Percentiles rank a stretch among this genome's conserved stretches.
Evolutionary conservation across 441 rosid species (phyloP).

Genomic region (Arabidopsis hybrid): DNA sequence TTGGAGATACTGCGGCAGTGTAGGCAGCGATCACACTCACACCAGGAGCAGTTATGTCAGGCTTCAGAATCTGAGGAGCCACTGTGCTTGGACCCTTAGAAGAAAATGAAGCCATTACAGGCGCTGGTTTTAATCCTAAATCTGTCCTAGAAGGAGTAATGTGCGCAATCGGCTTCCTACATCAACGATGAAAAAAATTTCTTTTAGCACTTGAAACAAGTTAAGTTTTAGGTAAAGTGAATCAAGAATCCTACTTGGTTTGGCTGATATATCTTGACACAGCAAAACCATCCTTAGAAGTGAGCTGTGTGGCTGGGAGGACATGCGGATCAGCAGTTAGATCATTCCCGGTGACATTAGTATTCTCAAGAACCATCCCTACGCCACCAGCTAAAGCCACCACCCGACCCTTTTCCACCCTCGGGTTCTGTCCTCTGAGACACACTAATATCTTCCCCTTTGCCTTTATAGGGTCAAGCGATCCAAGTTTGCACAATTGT

Average conservation of each 20-base stretch:
- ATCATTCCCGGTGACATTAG: constrained; percentile 45
- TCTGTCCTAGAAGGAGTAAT: constrained; percentile 51
- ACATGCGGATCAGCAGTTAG: constrained; percentile 58
- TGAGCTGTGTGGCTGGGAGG: constrained; percentile 66
- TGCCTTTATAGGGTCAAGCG: constrained; percentile 57
- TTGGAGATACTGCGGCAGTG: constrained; percentile 57
- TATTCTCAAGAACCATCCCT: constrained; percentile 64
- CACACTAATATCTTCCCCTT: constrained; percentile 68
- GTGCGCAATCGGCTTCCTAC: constrained; percentile 57
- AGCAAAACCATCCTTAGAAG: constrained; percentile 49
- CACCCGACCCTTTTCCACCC: constrained; percentile 55
- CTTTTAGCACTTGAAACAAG: neutral
- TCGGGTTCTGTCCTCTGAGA: constrained; percentile 53
- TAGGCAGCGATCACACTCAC: constrained; percentile 69
- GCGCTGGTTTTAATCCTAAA: constrained; percentile 55
- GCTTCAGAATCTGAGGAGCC: constrained; percentile 65
- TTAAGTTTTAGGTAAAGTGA: neutral
- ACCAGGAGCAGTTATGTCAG: constrained; percentile 75
- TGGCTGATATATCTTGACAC: constrained; percentile 53
- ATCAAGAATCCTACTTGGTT: constrained; percentile 49
- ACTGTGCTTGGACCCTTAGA: constrained; percentile 65
- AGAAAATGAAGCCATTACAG: constrained; percentile 65
- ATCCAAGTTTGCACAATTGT: constrained; percentile 49
- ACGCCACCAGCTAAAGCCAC: constrained; percentile 61
- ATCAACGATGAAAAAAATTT: neutral